These are phyloP conservation scores for Suhomyces tanzawaensis DNA, from an alignment of 805 yeast genomes.

Conservation along the genomic window DNA sequence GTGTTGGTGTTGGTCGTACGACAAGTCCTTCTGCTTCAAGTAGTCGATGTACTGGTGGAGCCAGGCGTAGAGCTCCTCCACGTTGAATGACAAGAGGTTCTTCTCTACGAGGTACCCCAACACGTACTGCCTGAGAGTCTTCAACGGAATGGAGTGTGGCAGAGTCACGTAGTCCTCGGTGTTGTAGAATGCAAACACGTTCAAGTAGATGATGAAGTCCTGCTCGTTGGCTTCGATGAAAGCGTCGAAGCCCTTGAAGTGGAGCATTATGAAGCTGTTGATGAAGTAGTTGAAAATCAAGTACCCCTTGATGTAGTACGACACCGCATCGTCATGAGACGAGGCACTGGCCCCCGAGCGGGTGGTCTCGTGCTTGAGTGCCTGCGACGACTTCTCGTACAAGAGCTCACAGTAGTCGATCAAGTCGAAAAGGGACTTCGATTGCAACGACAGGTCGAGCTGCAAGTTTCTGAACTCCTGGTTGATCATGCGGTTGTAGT, in stretches of 20 bases:
- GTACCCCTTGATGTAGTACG: conserved; percentile 34
- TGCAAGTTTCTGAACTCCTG: conserved; percentile 39
- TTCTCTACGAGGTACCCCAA: conserved; percentile 29
- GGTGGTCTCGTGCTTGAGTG: background rate
- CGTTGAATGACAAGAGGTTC: conserved; percentile 32
- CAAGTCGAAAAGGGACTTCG: conserved; percentile 39
- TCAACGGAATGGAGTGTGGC: conserved; percentile 20
- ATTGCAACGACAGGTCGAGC: conserved; percentile 25
- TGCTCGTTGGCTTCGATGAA: conserved; percentile 35
- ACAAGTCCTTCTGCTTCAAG: conserved; percentile 27
- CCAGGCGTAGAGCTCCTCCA: conserved; percentile 37
- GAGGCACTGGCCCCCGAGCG: background rate
- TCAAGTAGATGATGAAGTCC: conserved; percentile 42
- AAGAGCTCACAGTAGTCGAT: conserved; percentile 40
- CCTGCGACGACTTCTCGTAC: conserved; percentile 30
- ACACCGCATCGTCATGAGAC: conserved; percentile 2
- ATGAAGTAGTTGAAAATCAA: conserved; percentile 43
- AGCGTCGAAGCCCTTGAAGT: conserved; percentile 41
- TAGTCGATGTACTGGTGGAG: conserved; percentile 38
- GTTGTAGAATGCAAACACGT: conserved; percentile 40
- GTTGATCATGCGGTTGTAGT: conserved; percentile 26
- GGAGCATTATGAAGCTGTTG: conserved; percentile 41
- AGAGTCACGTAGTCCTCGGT: conserved; percentile 24
- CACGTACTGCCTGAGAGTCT: conserved; percentile 20
- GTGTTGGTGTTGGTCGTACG: background rate